A percentile compares a stretch with the other conserved stretches of the same genome.
These are phyloP conservation scores for Huntiella omanensis DNA, from an alignment of 2,329 filamentous ascomycete genomes.

Conservation along the genomic window DNA sequence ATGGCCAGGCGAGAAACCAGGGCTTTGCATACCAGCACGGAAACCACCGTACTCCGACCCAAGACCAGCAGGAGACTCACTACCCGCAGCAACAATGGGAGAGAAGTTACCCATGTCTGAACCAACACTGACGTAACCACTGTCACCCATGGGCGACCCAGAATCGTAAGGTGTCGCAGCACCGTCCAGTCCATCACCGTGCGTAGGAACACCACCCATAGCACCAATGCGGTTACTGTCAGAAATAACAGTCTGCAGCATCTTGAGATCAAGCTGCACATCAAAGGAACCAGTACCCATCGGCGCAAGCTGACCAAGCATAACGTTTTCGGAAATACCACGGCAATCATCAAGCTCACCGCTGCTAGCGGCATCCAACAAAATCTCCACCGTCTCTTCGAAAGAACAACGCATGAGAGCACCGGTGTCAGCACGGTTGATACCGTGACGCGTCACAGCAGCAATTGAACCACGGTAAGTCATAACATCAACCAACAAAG, in stretches of 20 bases:
- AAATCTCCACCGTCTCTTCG: constrained; percentile 96
- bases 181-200: constrained; percentile 57
- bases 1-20: constrained; percentile 52
- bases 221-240: constrained; percentile 76
- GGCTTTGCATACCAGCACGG: constrained; percentile 36
- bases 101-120: constrained; percentile 51
- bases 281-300: constrained; percentile 96
- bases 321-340: constrained; percentile 96
- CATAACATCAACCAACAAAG: constrained; percentile 93
- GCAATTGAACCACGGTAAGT: constrained; percentile 86
- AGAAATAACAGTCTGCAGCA: constrained; percentile 87
- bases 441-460: constrained; percentile 92
- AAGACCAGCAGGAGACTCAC: constrained; percentile 50
- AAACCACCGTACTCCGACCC: constrained; percentile 39
- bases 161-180: constrained; percentile 90
- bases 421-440: constrained; percentile 94
- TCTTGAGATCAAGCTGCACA: constrained; percentile 77
- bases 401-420: constrained; percentile 99
- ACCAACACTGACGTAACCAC: constrained; percentile 43
- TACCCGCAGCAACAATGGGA: constrained; percentile 56
- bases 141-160: constrained; percentile 59
- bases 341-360: constrained; percentile 95
- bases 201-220: constrained; percentile 60
- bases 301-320: constrained; percentile 90
- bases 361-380: constrained; percentile 83